Evolutionary conservation across 1,284 basidiomycete species (phyloP), one percentile per base, ranked within the genome.

Genomic region (Stygiomarasmius scandens): DNA sequence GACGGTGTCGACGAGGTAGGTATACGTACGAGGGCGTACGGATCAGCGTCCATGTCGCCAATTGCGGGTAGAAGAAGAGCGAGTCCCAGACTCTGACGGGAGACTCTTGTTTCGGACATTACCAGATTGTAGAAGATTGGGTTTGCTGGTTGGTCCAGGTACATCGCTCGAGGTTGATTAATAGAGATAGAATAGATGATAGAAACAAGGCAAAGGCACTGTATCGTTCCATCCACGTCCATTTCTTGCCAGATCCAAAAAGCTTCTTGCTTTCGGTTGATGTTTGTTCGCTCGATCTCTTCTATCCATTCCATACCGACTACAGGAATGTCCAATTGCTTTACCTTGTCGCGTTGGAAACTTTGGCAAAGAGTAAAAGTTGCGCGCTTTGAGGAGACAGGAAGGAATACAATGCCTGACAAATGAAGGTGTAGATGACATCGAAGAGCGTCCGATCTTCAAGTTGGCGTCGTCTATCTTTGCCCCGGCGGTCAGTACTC

Each of bases 291-390:
- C n/a, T n/a, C n/a, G n/a, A n/a, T n/a, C n/a, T n/a, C n/a, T n/a
- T n/a, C n/a, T n/a, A n/a, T n/a, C n/a, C n/a, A n/a, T n/a, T n/a
- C n/a, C n/a, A 87, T 74, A 47, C 78, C 77, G 14, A 90, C 75
- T 16, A 89, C 79, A 0, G 84, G 81, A 6, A 86, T 81, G 4
- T 74, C 74, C 90, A 91, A 92, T 63, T 90, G 83, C 45, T 69
- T 63, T 2, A 92, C 91, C 67, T 87, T 90, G 19, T 83, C 80
- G 52, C 81, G 89, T 66, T 93, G 93, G 14, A 77, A 72, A 12
- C 92, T 91, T 0, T 67, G 88, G 67, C 91, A 93, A 4, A 93
- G 71, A 1, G 93, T 76, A 63, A 92, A 87, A 0, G 90, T 92
- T 0, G 85, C 79, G 6, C 76, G 77, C 14, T 79, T 77, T 3